Percentiles rank a stretch among this genome's conserved stretches.
These are phyloP conservation scores for Heterobasidion occidentale DNA, from an alignment of 1,284 basidiomycete genomes.

Conservation along the genomic window DNA sequence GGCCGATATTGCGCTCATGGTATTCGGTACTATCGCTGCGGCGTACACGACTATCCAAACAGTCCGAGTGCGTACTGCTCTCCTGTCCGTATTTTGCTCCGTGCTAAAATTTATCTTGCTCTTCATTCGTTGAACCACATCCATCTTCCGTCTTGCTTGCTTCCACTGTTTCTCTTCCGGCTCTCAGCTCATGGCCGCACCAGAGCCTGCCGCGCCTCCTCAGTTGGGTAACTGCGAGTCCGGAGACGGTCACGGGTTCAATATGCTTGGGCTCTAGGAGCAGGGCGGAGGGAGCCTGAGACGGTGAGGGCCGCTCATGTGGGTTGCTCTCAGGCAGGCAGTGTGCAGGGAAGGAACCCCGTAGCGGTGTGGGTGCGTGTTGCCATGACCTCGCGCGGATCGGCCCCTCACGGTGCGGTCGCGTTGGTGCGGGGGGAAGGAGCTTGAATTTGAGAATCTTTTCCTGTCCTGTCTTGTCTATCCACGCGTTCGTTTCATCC, in stretches of 20 bases:
- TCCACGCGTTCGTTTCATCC: too few species aligned
- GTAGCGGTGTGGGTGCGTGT: too few species aligned
- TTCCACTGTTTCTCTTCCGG: background rate
- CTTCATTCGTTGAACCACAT: background rate
- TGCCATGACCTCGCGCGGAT: too few species aligned
- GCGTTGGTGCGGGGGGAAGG: too few species aligned
- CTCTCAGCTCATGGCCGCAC: slow-evolving; percentile 29
- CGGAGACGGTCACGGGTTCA: too few species aligned
- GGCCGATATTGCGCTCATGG: slow-evolving; percentile 71
- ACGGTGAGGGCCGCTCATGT: background rate
- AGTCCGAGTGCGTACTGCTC: slow-evolving; percentile 42
- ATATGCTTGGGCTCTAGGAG: background rate
- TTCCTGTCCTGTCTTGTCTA: too few species aligned
- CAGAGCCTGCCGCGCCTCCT: slow-evolving; percentile 18
- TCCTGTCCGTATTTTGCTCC: background rate
- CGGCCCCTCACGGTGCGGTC: too few species aligned
- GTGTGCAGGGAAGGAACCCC: too few species aligned
- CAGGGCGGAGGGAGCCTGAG: background rate
- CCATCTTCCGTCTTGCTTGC: background rate
- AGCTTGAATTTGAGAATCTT: too few species aligned
- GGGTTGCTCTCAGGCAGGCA: too few species aligned
- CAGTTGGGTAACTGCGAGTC: slow-evolving; percentile 4
- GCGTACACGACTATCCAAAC: slow-evolving; percentile 83
- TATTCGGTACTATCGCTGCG: slow-evolving; percentile 81
- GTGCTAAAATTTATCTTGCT: background rate